Percentiles rank a stretch among this genome's conserved stretches.
These are phyloP conservation scores for Polygonum aviculare DNA, from an alignment of 148 eudicot genomes.

Conservation along the genomic window DNA sequence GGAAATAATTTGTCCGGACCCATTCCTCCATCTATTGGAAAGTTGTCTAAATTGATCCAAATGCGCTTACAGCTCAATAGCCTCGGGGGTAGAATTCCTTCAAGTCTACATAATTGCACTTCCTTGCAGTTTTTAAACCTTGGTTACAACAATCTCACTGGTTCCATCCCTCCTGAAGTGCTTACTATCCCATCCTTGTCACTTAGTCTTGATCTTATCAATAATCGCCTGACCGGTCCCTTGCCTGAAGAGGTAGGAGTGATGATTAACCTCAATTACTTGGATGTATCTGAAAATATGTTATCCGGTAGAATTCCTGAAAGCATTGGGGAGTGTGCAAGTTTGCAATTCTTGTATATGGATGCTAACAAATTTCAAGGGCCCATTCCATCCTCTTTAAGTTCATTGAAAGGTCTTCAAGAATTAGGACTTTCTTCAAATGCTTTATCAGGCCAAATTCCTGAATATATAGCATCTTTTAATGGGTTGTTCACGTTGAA, in stretches of 20 bases:
- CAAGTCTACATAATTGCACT: neutral
- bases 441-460: constrained; percentile 20
- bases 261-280: neutral
- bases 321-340: constrained; percentile 3
- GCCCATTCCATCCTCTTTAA: constrained; percentile 15
- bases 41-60: neutral
- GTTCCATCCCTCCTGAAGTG: constrained; percentile 3
- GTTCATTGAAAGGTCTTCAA: constrained; percentile 8
- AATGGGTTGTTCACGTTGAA: constrained; percentile 6
- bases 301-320: constrained; percentile 14
- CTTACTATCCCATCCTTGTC: neutral
- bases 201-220: neutral
- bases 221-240: constrained; percentile 5
- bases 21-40: constrained; percentile 9
- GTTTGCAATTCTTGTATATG: constrained; percentile 4
- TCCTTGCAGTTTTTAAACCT: neutral
- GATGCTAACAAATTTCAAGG: constrained; percentile 12
- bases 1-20: neutral
- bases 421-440: constrained; percentile 14
- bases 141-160: neutral
- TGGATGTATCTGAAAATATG: constrained; percentile 3
- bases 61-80: neutral
- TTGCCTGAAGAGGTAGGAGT: constrained; percentile 15
- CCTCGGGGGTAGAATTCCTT: constrained; percentile 10
- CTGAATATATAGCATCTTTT: constrained; percentile 6